Percentiles rank a stretch among this genome's conserved stretches.
Evolutionary conservation across 257 asterid species (phyloP).

Genomic region (Fraxinus pennsylvanica): DNA sequence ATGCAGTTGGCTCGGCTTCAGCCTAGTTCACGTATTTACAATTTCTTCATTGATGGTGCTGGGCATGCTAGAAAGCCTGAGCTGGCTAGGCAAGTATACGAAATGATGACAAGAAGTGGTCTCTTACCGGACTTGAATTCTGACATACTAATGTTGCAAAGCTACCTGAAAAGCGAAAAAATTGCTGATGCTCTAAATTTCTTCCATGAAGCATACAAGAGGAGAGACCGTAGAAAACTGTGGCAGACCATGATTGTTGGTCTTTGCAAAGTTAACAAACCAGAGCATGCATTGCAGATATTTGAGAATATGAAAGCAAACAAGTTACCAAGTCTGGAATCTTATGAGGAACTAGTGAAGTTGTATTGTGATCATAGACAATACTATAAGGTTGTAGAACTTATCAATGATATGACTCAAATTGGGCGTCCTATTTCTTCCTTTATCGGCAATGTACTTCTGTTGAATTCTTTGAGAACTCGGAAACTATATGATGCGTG

Average conservation of each 20-base stretch:
- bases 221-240: conserved; percentile 38
- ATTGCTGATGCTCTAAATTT: conserved; percentile 45
- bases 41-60: conserved; percentile 78
- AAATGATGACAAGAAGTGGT: conserved; percentile 53
- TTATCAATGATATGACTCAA: conserved; percentile 59
- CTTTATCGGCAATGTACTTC: conserved; percentile 74
- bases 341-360: conserved; percentile 80
- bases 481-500: conserved; percentile 43
- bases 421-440: conserved; percentile 64
- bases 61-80: conserved; percentile 69
- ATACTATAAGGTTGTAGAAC: conserved; percentile 47
- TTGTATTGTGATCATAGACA: conserved; percentile 42
- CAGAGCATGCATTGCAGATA: conserved; percentile 44
- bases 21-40: conserved; percentile 31
- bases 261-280: conserved; percentile 56
- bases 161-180: conserved; percentile 49
- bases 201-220: conserved; percentile 42
- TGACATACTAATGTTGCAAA: conserved; percentile 50
- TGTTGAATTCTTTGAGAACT: conserved; percentile 59
- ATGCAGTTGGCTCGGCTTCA: conserved; percentile 46
- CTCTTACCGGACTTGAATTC: conserved; percentile 37
- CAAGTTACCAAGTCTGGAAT: conserved; percentile 53
- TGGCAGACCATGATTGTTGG: conserved; percentile 61
- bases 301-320: conserved; percentile 49
- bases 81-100: conserved; percentile 57